Evolutionary conservation across 2,329 filamentous ascomycete species (phyloP), one percentile per base, ranked within the genome.

Genomic region (Annulohypoxylon truncatum): DNA sequence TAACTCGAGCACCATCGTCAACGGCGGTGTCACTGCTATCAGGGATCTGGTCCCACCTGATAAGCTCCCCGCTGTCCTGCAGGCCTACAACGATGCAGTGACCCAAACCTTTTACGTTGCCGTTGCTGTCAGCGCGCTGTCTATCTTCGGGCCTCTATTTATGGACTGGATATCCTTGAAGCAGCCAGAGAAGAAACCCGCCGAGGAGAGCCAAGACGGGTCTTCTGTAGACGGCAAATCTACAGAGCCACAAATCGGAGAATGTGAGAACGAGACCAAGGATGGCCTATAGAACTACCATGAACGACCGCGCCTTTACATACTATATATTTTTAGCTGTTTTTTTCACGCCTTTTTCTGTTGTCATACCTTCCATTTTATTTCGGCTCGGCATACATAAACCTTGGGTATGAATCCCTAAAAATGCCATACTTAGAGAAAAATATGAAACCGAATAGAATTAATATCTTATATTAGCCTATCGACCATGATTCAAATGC

Each of bases 111-210:
- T 64, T 15, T 64, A 64, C 33, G 61, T 60, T 13, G 55, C 61
- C n/a, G 61, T 60, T 40, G 50, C 61, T 6, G n/a, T 60, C 6
- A 52, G 50, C 31, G 33, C 55, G 13, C 22, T 64, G 28, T 64
- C 61, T 26, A 60, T 64, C 3, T 20, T 46, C n/a, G 61, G 61
- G 3, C 55, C 61, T 4, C 33, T 51, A 8, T 52, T 60, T 4
- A 60, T 64, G 55, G 55, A 64, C 22, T 64, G 55, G 61, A 35
- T 60, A 13, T 65, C 62, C 2, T 42, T 61, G 31, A 65, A 65
- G 20, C 50, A 64, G 24, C 62, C 62, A 15, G 57, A 50, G 38
- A 47, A 61, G 24, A 52, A 57, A 52, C 5, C 50, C 10, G 6
- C 33, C 1, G 51, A 64, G 0, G 50, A 35, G 12, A 22, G 12